Percentiles rank a stretch among this genome's conserved stretches.
Evolutionary conservation across 345 rosid species (phyloP).

Genomic region (Fremontodendron californicum): DNA sequence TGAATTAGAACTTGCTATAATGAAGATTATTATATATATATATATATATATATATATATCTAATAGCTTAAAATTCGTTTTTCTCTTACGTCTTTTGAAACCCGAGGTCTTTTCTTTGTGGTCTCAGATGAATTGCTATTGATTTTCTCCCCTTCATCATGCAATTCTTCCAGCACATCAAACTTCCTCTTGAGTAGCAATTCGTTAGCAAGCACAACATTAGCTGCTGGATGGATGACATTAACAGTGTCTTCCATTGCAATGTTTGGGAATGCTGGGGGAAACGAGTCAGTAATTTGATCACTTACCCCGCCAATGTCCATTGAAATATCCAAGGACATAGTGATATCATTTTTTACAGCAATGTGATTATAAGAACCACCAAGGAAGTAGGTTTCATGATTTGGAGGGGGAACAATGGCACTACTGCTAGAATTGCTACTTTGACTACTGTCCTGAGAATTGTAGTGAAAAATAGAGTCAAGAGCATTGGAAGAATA

Average conservation of each 20-base stretch:
- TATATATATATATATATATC: neutral
- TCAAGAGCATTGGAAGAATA: constrained; percentile 22
- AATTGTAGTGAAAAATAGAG: constrained; percentile 18
- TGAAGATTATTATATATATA: neutral
- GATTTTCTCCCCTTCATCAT: constrained; percentile 8
- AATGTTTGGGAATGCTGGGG: constrained; percentile 19
- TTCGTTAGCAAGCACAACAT: constrained; percentile 21
- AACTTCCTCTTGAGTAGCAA: constrained; percentile 38
- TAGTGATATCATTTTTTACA: constrained; percentile 10
- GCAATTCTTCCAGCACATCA: constrained; percentile 21
- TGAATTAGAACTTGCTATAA: neutral
- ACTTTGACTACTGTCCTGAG: constrained; percentile 30
- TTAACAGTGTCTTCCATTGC: constrained; percentile 21
- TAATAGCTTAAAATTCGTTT: neutral
- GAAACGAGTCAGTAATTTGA: constrained; percentile 6
- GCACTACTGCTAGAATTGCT: constrained; percentile 19
- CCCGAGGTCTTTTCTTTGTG: constrained; percentile 34
- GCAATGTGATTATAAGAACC: constrained; percentile 22
- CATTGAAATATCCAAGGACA: constrained; percentile 32
- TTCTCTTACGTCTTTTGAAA: constrained; percentile 37
- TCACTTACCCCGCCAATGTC: constrained; percentile 15
- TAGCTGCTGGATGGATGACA: constrained; percentile 13
- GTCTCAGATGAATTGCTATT: constrained; percentile 22
- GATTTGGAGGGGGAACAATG: constrained; percentile 19
- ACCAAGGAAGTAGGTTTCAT: constrained; percentile 17